Conservation (phyloP, 345 rosid genomes). For the Eucalyptus pumila region DNA sequence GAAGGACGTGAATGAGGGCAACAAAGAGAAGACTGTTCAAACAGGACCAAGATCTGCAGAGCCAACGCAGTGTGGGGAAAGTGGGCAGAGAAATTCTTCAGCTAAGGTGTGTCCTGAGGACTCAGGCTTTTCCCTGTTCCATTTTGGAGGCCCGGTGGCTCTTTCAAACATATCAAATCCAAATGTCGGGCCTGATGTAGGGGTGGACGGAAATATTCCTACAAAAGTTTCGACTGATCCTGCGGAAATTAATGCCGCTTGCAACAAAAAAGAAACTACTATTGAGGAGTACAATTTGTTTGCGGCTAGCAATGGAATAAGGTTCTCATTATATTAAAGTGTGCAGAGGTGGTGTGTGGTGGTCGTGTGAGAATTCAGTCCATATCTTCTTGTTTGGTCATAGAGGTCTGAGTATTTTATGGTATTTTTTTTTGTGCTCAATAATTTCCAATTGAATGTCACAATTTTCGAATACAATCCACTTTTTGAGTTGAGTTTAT, state of each 20-base stretch:
- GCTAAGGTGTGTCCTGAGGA: conserved; percentile 12
- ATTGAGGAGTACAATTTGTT: conserved; percentile 86
- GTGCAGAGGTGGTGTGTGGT: conserved; percentile 14
- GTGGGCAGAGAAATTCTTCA: conserved; percentile 1
- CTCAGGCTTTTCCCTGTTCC: conserved; percentile 71
- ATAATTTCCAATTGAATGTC: conserved; percentile 25
- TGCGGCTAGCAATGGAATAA: conserved; percentile 51
- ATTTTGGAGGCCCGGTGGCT: conserved; percentile 80
- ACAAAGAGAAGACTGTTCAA: conserved; percentile 18
- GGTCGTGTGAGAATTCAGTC: conserved; percentile 13
- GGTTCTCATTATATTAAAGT: conserved; percentile 54
- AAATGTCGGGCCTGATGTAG: conserved; percentile 15
- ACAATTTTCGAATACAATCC: conserved; percentile 6
- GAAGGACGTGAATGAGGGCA: conserved; percentile 6
- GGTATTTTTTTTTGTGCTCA: conserved; percentile 6
- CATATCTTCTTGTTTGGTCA: conserved; percentile 11
- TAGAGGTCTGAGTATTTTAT: conserved; percentile 25
- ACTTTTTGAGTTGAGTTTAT: not conserved
- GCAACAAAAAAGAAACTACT: conserved; percentile 34
- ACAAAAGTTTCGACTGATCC: conserved; percentile 37
- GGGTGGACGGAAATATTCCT: conserved; percentile 25
- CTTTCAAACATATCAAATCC: conserved; percentile 35
- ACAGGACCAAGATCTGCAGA: conserved; percentile 8
- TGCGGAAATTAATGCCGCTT: conserved; percentile 20
- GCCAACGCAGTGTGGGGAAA: conserved; percentile 7